Evolutionary conservation across 2,329 filamentous ascomycete species (phyloP), one percentile per base, ranked within the genome.

Genomic region (Helotiales sp.): DNA sequence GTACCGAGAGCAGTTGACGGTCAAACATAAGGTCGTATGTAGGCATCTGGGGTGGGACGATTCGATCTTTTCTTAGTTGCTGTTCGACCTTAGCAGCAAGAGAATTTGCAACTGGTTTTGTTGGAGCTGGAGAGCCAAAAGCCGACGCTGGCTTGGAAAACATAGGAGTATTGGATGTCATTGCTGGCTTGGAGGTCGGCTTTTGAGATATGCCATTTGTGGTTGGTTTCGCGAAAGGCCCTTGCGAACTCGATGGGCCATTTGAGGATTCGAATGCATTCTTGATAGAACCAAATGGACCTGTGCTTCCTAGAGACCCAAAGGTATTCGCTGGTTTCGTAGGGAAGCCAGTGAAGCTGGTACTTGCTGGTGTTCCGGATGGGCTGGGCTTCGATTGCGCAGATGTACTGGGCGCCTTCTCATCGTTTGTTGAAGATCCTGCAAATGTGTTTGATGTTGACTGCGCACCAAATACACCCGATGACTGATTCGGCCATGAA

Each of bases 11-110:
- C 4, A 61, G 50, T 50, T 57, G 45, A 13, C 61, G 77, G 0
- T 67, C 62, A 32, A 50, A 28, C 24, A 62, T 70, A 8, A 66
- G 63, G 15, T 69, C 66, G 40, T 62, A 57, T 8, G 52, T 57
- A 11, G 86, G 86, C 86, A 86, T 88, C 74, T 77, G 74, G 3
- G 87, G 86, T 13, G 86, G 82, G 30, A 74, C 77, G 60, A 89
- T 84, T 30, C 68, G 20, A 15, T 66, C 60, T 45, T 54, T 67
- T 17, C 49, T 45, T 0, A 71, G 57, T 20, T 64, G 43, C 20
- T 63, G 34, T 3, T 64, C 45, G 5, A 70, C 64, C 11, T 63
- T 66, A 13, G 55, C 61, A 7, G 50, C 63, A 13, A 68, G 30
- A 32, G 67, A 61, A n/a, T 52, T 61, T 47, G 45, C 30, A 20